Percentiles rank a stretch among this genome's conserved stretches.
phyloP scores from a whole-genome alignment of 495 filamentous ascomycete genomes.

The Poronia punctata region DNA sequence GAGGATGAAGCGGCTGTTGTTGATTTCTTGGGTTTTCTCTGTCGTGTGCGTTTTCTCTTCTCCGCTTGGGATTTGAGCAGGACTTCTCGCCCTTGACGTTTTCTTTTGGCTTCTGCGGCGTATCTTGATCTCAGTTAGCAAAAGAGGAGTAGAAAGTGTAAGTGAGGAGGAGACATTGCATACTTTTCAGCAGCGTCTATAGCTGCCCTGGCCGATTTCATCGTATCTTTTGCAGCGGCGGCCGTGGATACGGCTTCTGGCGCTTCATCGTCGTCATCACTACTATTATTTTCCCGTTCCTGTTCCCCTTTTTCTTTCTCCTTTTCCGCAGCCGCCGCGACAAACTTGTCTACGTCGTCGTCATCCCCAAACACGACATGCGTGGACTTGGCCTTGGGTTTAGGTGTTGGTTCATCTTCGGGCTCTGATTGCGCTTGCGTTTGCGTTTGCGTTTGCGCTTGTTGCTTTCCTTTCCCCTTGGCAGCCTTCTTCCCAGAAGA shows the following conservation, averaged over 20 bases:
- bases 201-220: conserved; percentile 30
- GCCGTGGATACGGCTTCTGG: conserved; percentile 40
- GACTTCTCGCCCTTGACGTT: conserved; percentile 39
- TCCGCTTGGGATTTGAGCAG: conserved; percentile 40
- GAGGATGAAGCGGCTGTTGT: not conserved
- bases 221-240: conserved; percentile 25
- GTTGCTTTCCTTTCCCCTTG: conserved; percentile 12
- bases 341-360: conserved; percentile 27
- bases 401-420: conserved; percentile 10
- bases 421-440: not conserved
- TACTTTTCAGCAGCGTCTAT: conserved; percentile 37
- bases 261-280: conserved; percentile 34
- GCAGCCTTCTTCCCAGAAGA: conserved; percentile 14
- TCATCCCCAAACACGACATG: conserved; percentile 28
- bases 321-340: conserved; percentile 14
- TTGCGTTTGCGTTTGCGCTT: conserved; percentile 8
- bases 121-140: conserved; percentile 23
- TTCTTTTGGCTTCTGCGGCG: conserved; percentile 35
- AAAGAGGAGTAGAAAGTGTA: no score
- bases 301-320: conserved; percentile 14
- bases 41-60: conserved; percentile 27
- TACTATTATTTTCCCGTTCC: conserved; percentile 25
- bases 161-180: not conserved
- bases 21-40: conserved; percentile 8
- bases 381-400: conserved; percentile 16